These are phyloP conservation scores for Plasmodium fragile DNA, from an alignment of 169 alveolate species.

Conservation along the genomic window DNA sequence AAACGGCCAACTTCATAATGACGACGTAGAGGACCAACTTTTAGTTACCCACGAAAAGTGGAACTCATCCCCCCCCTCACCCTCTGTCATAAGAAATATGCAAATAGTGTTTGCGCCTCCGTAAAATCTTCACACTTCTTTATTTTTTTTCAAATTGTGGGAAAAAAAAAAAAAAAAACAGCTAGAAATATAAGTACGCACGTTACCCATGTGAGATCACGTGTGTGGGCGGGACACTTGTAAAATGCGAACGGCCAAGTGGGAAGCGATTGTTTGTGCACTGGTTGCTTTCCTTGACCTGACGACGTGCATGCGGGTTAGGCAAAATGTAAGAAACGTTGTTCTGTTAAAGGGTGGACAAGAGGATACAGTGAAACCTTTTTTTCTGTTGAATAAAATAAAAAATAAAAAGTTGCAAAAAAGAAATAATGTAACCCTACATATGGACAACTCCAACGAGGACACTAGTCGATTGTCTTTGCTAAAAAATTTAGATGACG, in stretches of 20 bases:
- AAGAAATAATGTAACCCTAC: background rate
- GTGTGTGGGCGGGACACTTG: background rate
- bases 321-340: background rate
- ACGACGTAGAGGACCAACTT: background rate
- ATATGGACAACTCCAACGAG: conserved; percentile 47
- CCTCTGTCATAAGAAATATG: background rate
- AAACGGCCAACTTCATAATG: background rate
- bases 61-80: background rate
- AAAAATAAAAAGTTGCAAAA: background rate
- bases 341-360: conserved; percentile 1
- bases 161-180: background rate
- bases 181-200: background rate
- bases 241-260: background rate
- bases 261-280: background rate
- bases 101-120: background rate
- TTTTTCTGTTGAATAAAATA: conserved; percentile 18
- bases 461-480: conserved; percentile 45
- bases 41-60: background rate
- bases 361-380: background rate
- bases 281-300: background rate
- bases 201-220: background rate
- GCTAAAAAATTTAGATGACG: conserved; percentile 63
- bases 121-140: background rate
- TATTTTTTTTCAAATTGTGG: background rate
- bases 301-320: conserved; percentile 7